These are phyloP conservation scores for Favolaschia claudopus DNA, from an alignment of 768 basidiomycete species.

Conservation along the genomic window DNA sequence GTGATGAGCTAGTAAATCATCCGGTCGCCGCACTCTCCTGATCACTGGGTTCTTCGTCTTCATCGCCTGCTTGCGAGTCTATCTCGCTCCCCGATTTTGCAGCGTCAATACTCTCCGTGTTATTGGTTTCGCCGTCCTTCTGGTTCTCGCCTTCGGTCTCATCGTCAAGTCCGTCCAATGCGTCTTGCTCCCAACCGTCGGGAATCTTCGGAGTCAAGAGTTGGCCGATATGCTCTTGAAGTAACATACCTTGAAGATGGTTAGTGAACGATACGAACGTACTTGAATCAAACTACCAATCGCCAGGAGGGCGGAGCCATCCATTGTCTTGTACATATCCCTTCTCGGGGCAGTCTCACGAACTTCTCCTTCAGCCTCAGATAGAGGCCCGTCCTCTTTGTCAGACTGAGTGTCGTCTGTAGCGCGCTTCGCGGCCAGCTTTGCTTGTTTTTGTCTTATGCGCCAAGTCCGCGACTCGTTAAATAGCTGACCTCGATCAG, in stretches of 20 bases:
- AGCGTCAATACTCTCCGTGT: slow-evolving; percentile 5
- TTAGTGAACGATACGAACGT: background rate
- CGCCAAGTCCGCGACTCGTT: slow-evolving; percentile 59
- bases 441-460: slow-evolving; percentile 35
- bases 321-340: slow-evolving; percentile 81
- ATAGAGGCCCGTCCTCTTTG: slow-evolving; percentile 28
- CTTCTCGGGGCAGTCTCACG: slow-evolving; percentile 33
- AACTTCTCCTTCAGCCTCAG: slow-evolving; percentile 28
- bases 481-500: slow-evolving; percentile 64
- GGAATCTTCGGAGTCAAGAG: slow-evolving; percentile 50
- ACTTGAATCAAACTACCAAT: slow-evolving; percentile 55
- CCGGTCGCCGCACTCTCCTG: too few relatives aligned
- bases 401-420: slow-evolving; percentile 15
- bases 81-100: too few relatives aligned
- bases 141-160: background rate
- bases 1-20: too few relatives aligned
- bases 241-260: slow-evolving; percentile 59
- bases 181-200: slow-evolving; percentile 49
- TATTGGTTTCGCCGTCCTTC: background rate
- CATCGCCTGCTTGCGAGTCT: too few relatives aligned
- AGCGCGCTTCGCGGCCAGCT: slow-evolving; percentile 7
- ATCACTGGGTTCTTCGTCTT: too few relatives aligned
- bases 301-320: slow-evolving; percentile 77
- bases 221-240: slow-evolving; percentile 69
- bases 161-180: slow-evolving; percentile 28